These are phyloP conservation scores for Trichoderma parareesei DNA, from an alignment of 495 filamentous ascomycete genomes.

Conservation along the genomic window DNA sequence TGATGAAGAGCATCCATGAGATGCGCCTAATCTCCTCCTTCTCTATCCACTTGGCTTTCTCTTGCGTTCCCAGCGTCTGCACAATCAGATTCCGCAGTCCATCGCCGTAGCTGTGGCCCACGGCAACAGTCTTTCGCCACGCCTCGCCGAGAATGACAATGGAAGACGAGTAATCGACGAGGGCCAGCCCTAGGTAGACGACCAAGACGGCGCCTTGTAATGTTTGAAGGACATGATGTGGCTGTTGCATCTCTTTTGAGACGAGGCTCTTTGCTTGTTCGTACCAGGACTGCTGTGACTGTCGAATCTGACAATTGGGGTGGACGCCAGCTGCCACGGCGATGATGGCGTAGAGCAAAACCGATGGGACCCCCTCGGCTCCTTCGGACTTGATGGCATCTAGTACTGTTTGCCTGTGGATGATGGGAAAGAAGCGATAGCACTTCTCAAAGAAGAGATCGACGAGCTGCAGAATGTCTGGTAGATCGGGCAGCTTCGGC, in stretches of 20 bases:
- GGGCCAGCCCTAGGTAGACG: neutral
- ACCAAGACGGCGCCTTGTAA: constrained; percentile 4
- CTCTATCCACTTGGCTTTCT: constrained; percentile 3
- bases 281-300: constrained; percentile 1
- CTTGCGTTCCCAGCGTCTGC: neutral
- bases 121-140: constrained; percentile 1
- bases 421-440: neutral
- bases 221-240: constrained; percentile 7
- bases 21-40: neutral
- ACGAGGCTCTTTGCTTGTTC: neutral
- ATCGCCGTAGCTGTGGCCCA: neutral
- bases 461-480: neutral
- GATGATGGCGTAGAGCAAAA: neutral
- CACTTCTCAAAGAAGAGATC: constrained; percentile 4
- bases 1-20: constrained; percentile 4
- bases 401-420: neutral
- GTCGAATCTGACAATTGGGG: neutral
- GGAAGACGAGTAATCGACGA: constrained; percentile 1
- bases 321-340: neutral
- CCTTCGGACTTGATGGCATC: neutral
- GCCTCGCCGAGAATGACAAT: neutral
- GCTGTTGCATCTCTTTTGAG: neutral
- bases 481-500: neutral
- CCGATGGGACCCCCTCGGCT: neutral
- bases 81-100: neutral